phyloP scores from a whole-genome alignment of 495 filamentous ascomycete species.

The Aspergillus steynii region DNA sequence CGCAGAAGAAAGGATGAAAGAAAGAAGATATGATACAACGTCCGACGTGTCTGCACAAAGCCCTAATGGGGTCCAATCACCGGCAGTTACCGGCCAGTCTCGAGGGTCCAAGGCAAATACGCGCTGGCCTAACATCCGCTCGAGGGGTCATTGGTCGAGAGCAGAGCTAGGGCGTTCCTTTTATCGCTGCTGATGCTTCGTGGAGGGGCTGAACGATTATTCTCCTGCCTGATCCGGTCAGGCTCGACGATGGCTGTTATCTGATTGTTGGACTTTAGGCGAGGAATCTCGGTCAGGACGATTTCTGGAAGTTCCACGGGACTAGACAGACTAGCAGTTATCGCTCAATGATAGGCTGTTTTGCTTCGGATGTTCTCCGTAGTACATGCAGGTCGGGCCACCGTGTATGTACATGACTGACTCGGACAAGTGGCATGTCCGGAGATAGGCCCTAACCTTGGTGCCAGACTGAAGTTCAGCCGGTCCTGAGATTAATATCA shows the following conservation, averaged over 20 bases:
- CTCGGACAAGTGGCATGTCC: not conserved
- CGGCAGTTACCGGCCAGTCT: not conserved
- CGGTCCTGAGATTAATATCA: too few relatives aligned
- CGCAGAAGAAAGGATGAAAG: not conserved
- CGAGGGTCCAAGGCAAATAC: not conserved
- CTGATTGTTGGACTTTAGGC: not conserved
- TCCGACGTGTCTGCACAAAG: not conserved
- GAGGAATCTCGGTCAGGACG: not conserved
- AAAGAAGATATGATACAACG: not conserved
- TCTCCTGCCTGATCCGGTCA: not conserved
- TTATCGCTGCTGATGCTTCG: too few relatives aligned
- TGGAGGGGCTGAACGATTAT: not conserved
- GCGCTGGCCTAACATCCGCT: not conserved
- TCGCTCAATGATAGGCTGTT: not conserved
- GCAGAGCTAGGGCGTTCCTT: not conserved
- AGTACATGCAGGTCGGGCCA: not conserved
- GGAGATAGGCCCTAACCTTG: too few relatives aligned
- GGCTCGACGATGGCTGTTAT: not conserved
- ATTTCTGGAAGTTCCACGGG: not conserved
- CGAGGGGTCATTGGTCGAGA: not conserved
- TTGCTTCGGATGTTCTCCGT: not conserved
- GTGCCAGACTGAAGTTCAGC: too few relatives aligned
- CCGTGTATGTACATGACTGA: not conserved
- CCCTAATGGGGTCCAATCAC: not conserved
- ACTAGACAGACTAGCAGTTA: not conserved